phyloP scores from a whole-genome alignment of 495 filamentous ascomycete species.

The Neurospora sp. region DNA sequence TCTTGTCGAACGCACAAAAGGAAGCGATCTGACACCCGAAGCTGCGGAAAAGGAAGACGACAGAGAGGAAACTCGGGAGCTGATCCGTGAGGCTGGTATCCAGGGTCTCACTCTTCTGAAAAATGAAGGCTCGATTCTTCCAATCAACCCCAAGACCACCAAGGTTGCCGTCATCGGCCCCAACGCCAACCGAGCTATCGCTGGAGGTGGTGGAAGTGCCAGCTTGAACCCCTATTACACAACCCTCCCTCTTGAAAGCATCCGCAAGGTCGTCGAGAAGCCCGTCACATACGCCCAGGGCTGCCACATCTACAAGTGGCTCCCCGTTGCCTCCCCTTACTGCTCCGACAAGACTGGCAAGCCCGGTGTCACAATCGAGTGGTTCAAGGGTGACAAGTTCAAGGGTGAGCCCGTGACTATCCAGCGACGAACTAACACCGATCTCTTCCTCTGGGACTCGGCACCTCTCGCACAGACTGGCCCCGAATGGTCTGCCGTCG shows the following conservation, averaged over 20 bases:
- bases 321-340: slow-evolving; percentile 49
- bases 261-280: slow-evolving; percentile 32
- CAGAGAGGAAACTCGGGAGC: slow-evolving; percentile 50
- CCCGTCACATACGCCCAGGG: slow-evolving; percentile 44
- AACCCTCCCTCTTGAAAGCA: slow-evolving; percentile 47
- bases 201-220: slow-evolving; percentile 74
- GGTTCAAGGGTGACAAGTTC: slow-evolving; percentile 53
- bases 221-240: slow-evolving; percentile 72
- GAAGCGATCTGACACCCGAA: slow-evolving; percentile 49
- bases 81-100: slow-evolving; percentile 59
- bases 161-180: slow-evolving; percentile 72
- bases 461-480: slow-evolving; percentile 48
- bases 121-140: slow-evolving; percentile 58
- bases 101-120: slow-evolving; percentile 74
- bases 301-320: slow-evolving; percentile 54
- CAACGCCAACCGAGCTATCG: slow-evolving; percentile 67
- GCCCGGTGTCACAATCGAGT: slow-evolving; percentile 51
- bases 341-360: slow-evolving; percentile 47
- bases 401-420: slow-evolving; percentile 41
- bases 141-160: slow-evolving; percentile 50
- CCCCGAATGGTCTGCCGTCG: slow-evolving; percentile 50
- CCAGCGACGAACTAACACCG: slow-evolving; percentile 48
- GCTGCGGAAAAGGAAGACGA: slow-evolving; percentile 53
- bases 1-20: slow-evolving; percentile 54
- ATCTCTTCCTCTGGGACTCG: slow-evolving; percentile 61